Base-by-base conservation (phyloP, 495 filamentous ascomycete species). In the Parathielavia appendiculata region DNA sequence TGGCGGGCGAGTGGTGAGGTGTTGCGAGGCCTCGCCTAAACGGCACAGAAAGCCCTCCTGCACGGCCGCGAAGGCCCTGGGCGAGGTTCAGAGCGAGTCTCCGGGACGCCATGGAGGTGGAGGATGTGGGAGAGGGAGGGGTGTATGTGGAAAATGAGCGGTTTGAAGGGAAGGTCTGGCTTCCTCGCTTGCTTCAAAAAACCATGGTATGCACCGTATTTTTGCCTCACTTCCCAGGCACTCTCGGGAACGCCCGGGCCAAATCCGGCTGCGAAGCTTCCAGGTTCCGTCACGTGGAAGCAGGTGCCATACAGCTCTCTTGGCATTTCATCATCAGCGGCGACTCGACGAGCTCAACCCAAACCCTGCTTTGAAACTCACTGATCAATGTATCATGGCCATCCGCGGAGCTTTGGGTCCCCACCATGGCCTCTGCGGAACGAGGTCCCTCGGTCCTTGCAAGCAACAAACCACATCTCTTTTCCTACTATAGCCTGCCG, bases 11-110 rank as follows among this genome's bases (percentile, higher is more conserved):
- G 48, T 56, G 48, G 62, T 69, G 66, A 34, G 90, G 91, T 50
- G 91, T 90, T 66, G 92, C 91, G 66, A 96, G 88, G 67, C 87
- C 86, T 80, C 91, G 84, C 71, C 80, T 84, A 69, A 90, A 77
- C 61, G 87, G 83, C 71, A 86, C 77, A 68, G 85, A 82, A 71
- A 90, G 77, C 69, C 67, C 64, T 56, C 86, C 86, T 71, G 87
- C 82, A 71, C 87, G 88, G 78, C 75, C 87, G 77, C 89, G 89
- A 75, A 95, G 80, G 77, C 87, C 86, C 81, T 89, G 84, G 75
- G 90, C 82, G 64, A 97, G 81, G 79, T 88, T 92, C 65, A 91
- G 80, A 72, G 91, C 91, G 74, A 97, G 82, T 81, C 89, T 88
- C 83, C 90, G 83, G 72, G 92, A 95, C 79, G 91, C 91, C 92